phyloP scores from a whole-genome alignment of 2,329 filamentous ascomycete genomes.

The Pestalotiopsis sp. region DNA sequence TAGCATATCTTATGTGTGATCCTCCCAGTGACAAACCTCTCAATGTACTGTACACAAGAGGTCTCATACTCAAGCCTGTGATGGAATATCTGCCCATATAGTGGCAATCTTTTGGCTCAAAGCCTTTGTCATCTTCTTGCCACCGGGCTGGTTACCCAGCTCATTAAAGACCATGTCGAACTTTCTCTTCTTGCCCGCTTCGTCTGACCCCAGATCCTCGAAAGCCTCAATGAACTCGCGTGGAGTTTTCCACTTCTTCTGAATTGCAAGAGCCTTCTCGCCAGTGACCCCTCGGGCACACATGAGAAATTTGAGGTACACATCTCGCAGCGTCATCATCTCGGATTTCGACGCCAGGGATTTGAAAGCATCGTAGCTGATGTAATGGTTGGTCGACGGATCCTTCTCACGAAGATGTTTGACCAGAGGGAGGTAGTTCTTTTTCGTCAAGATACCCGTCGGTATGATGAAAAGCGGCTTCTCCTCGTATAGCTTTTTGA shows the following conservation, averaged over 20 bases:
- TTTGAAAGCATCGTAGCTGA: constrained; percentile 73
- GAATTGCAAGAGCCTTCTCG: constrained; percentile 79
- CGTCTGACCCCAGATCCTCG: constrained; percentile 52
- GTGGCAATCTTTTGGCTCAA: constrained; percentile 73
- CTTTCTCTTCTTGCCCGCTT: constrained; percentile 57
- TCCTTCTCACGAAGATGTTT: constrained; percentile 58
- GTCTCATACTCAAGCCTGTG: neutral
- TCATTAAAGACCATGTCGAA: constrained; percentile 61
- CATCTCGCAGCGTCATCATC: constrained; percentile 70
- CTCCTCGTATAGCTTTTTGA: constrained; percentile 66
- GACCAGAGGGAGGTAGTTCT: constrained; percentile 68
- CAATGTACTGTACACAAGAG: neutral
- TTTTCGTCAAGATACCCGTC: constrained; percentile 61
- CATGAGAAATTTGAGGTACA: constrained; percentile 87
- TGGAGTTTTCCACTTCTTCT: constrained; percentile 77
- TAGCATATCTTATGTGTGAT: neutral
- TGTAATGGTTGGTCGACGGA: constrained; percentile 55
- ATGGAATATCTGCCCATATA: constrained; percentile 61
- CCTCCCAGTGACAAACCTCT: neutral
- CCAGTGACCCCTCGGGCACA: constrained; percentile 74
- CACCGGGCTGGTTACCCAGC: constrained; percentile 62
- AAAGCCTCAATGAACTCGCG: constrained; percentile 72
- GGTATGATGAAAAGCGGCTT: constrained; percentile 66
- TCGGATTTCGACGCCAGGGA: constrained; percentile 76
- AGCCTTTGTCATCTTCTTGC: constrained; percentile 68